A percentile compares a stretch with the other conserved stretches of the same genome.
Conservation (phyloP, 2,329 filamentous ascomycete genomes). For the Rhinocladiella similis region DNA sequence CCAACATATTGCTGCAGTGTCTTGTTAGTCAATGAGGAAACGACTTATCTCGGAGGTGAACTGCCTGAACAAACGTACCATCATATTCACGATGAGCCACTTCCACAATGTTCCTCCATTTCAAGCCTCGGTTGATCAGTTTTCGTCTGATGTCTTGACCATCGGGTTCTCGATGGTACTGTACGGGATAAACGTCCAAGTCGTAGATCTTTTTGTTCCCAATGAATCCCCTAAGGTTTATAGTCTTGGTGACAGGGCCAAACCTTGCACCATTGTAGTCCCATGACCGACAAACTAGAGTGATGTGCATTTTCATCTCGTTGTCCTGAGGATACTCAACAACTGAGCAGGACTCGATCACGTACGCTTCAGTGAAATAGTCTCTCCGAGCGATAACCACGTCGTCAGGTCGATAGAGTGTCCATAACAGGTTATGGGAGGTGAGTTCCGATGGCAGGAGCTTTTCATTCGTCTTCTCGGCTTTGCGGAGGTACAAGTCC, state of each 20-base stretch:
- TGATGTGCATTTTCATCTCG: background rate
- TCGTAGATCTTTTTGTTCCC: background rate
- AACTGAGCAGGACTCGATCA: background rate
- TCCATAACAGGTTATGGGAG: background rate
- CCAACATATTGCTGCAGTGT: too few relatives aligned
- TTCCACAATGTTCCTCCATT: too few relatives aligned
- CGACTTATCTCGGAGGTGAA: too few relatives aligned
- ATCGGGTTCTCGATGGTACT: background rate
- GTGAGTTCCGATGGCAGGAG: background rate
- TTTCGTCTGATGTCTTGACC: too few relatives aligned
- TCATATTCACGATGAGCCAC: too few relatives aligned
- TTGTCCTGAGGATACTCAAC: background rate
- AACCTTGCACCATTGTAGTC: conserved; percentile 4
- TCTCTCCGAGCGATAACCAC: too few relatives aligned
- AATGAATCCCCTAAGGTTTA: background rate
- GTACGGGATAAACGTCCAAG: background rate
- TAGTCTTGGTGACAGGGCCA: background rate
- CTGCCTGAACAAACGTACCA: too few relatives aligned
- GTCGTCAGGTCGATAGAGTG: background rate
- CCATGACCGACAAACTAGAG: background rate
- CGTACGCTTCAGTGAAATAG: background rate
- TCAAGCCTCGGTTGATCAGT: too few relatives aligned
- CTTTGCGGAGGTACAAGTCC: background rate
- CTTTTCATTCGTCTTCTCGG: background rate
- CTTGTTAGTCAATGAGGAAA: background rate